Evolutionary conservation across 345 rosid species (phyloP).

Genomic region (Ailanthus altissimus): DNA sequence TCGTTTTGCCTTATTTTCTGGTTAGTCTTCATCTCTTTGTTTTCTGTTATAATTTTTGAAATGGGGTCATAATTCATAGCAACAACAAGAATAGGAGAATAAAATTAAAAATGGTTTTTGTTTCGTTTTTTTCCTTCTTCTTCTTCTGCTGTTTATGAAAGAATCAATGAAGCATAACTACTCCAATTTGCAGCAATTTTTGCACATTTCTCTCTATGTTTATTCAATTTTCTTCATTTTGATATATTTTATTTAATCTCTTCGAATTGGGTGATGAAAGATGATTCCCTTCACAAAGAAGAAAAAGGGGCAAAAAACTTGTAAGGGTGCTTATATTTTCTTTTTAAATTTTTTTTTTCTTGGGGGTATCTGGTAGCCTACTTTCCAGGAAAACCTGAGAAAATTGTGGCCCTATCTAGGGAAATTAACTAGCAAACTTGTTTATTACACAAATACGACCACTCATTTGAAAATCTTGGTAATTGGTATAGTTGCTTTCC

Average conservation of each 20-base stretch:
- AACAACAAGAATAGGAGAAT: neutral
- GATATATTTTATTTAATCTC: neutral
- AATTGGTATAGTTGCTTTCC: neutral
- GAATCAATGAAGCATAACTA: neutral
- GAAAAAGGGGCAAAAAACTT: neutral
- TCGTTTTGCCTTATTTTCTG: slow-evolving; percentile 64
- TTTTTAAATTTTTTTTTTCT: neutral
- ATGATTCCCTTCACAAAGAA: neutral
- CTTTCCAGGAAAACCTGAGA: neutral
- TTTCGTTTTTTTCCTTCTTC: neutral
- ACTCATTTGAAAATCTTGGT: neutral
- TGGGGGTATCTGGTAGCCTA: neutral
- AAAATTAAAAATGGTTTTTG: no score
- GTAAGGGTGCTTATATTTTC: no score
- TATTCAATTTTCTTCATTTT: neutral
- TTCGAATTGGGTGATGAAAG: neutral
- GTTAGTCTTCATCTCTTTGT: slow-evolving; percentile 34
- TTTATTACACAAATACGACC: neutral
- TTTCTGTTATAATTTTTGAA: neutral
- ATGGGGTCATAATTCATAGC: neutral
- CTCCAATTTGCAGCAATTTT: neutral
- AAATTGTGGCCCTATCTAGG: neutral
- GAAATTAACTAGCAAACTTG: neutral
- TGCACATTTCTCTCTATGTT: neutral
- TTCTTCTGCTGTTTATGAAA: neutral